A percentile compares a stretch with the other conserved stretches of the same genome.
These are phyloP conservation scores for Obelidium mucronatum DNA, from an alignment of 192 early-diverging fungal genomes.

Conservation along the genomic window DNA sequence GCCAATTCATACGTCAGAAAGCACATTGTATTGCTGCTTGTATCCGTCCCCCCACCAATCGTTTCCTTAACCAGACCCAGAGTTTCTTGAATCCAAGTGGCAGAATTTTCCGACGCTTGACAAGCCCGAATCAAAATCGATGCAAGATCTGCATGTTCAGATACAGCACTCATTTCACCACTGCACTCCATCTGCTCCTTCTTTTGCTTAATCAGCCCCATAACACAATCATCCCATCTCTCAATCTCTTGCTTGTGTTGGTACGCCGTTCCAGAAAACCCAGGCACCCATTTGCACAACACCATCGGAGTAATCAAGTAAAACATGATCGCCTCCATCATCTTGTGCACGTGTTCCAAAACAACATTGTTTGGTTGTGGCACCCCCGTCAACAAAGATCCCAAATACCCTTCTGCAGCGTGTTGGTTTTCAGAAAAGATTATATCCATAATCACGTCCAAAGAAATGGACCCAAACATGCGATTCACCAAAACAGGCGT, in stretches of 20 bases:
- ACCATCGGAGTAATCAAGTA: background rate
- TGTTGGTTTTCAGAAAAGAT: background rate
- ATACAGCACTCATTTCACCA: background rate
- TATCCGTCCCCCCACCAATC: conserved; percentile 4
- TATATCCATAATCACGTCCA: conserved; percentile 4
- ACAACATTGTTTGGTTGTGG: background rate
- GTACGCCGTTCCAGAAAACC: background rate
- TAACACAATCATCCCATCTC: background rate
- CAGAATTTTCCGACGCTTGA: background rate
- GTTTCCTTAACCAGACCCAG: background rate
- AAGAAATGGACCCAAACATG: conserved; percentile 8
- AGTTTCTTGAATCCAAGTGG: background rate
- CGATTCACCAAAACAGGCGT: background rate
- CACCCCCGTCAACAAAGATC: background rate
- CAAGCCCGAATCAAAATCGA: background rate
- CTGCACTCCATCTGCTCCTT: too few relatives aligned
- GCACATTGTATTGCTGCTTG: conserved; percentile 1
- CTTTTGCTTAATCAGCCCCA: background rate
- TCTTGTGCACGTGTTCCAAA: background rate
- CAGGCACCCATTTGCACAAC: background rate
- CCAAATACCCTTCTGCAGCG: background rate
- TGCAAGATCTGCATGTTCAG: background rate
- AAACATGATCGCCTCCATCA: background rate
- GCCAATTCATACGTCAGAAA: background rate
- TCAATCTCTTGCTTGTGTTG: background rate